Evolutionary conservation across 345 rosid genomes (phyloP), one percentile per base, ranked within the genome.

Genomic region (Eutrema yunnanense): DNA sequence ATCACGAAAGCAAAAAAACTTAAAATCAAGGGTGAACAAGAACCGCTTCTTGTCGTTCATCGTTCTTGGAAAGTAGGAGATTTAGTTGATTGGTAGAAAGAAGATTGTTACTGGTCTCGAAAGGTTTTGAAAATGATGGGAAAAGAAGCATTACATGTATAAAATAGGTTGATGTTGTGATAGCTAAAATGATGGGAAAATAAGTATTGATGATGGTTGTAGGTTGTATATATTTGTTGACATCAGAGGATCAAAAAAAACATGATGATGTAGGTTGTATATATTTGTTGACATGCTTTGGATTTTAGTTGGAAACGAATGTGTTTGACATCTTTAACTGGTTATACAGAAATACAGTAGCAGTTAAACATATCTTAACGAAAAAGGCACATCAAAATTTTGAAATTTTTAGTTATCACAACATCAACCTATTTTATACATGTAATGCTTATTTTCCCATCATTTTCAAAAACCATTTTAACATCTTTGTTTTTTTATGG

Each of bases 51-150:
- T 3, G 64, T 61, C 0, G 36, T 32, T 61, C 50, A 60, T 61
- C 57, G 22, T 38, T 34, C 68, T 27, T 75, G 65, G 70, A 47
- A 54, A 40, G 79, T 62, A 11, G 70, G 79, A 9, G 79, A 75
- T 50, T 41, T 69, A 4, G 74, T 75, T 16, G 74, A 75, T 46
- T 69, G 79, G 79, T 6, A 16, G 7, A n/a, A 2, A 13, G 27
- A 37, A 8, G 5, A 0, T 2, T 54, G 65, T 46, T 69, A 4
- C 19, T 69, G 79, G 79, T 43, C 65, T 37, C 74, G 58, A 16
- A 63, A 3, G 46, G 42, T 75, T 54, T 2, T 69, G 13, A 27
- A 8, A 19, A 0, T 19, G 13, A 37, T 6, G 7, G 62, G 7
- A 29, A 32, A 44, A 3, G 27, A 37, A 8, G 5, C 19, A 11